Base-by-base conservation (phyloP, 352 stramenopile species). In the Globisporangium rhizosaccharum region DNA sequence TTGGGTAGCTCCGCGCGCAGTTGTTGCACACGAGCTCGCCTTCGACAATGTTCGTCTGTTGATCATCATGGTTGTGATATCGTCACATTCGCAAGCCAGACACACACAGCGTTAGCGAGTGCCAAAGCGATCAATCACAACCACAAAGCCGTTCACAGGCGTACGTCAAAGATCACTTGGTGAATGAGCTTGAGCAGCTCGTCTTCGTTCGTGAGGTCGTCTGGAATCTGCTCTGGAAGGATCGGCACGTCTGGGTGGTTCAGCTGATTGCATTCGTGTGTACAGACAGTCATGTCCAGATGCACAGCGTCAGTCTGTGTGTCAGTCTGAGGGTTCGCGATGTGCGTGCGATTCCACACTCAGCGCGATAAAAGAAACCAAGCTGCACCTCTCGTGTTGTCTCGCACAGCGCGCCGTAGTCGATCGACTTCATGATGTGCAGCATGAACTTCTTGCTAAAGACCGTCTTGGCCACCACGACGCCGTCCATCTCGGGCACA, bases 381-480 rank as follows among this genome's bases (percentile, higher is more conserved):
- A 20, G 18, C 14, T 64, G 25, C 47, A 91, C 83, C 71, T 94
- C 80, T 57, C 83, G 79, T 28, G 80, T 89, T 25, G 85, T 92
- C 57, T 88, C 63, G 46, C 68, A 73, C n/a, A 94, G 66, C 53
- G 78, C 85, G 45, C 61, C 55, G 71, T 91, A 94, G 73, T 94
- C 85, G 56, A 94, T 94, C 63, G 82, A 87, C 63, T 87, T 78
- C 72, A 94, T 84, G 61, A 94, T 90, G 67, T 94, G 82, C 53
- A 91, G 64, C 77, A 92, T 90, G 62, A 94, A 94, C 42, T 62
- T 67, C 70, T 94, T 92, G 63, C 75, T 87, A 71, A 82, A 94
- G 30, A 90, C 67, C 46, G 82, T 94, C 70, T 92, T 70, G 8
- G 80, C 65, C 37, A 94, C 79, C 18, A 90, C 85, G 10, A 94